Percentiles rank a stretch among this genome's conserved stretches.
Evolutionary conservation across 2,329 filamentous ascomycete genomes (phyloP).

Genomic region (Penicillium frequentans): DNA sequence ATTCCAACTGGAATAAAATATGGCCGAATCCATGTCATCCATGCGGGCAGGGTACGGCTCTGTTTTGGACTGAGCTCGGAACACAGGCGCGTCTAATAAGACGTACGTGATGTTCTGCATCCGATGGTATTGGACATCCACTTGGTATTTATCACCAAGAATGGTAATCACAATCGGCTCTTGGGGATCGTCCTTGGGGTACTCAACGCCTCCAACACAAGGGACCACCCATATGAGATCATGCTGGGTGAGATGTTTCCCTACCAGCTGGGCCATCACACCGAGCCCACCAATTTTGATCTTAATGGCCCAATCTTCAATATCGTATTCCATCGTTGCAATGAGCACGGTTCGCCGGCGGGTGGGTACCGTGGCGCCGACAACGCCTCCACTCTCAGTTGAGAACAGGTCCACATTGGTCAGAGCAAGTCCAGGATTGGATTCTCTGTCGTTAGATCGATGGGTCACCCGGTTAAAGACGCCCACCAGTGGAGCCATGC

Average conservation of each 20-base stretch:
- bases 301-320: conserved; percentile 69
- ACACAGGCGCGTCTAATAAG: conserved; percentile 65
- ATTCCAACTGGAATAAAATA: conserved; percentile 71
- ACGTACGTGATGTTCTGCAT: conserved; percentile 68
- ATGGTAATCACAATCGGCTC: conserved; percentile 64
- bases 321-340: conserved; percentile 72
- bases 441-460: conserved; percentile 17
- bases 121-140: conserved; percentile 64
- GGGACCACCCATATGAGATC: conserved; percentile 65
- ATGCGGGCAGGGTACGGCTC: conserved; percentile 68
- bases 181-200: conserved; percentile 58
- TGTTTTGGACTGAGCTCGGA: conserved; percentile 62
- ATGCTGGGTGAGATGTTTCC: conserved; percentile 63
- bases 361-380: conserved; percentile 20
- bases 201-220: conserved; percentile 64
- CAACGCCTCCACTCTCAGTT: conserved; percentile 10
- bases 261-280: conserved; percentile 71
- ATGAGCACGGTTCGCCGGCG: conserved; percentile 59
- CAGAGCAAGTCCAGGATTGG: not conserved
- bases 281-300: conserved; percentile 71
- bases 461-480: conserved; percentile 37
- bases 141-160: conserved; percentile 60
- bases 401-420: not conserved
- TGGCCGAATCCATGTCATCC: conserved; percentile 67
- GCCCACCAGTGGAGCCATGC: conserved; percentile 34